Base-by-base conservation (phyloP, 345 rosid species). In the Gossypium australe region DNA sequence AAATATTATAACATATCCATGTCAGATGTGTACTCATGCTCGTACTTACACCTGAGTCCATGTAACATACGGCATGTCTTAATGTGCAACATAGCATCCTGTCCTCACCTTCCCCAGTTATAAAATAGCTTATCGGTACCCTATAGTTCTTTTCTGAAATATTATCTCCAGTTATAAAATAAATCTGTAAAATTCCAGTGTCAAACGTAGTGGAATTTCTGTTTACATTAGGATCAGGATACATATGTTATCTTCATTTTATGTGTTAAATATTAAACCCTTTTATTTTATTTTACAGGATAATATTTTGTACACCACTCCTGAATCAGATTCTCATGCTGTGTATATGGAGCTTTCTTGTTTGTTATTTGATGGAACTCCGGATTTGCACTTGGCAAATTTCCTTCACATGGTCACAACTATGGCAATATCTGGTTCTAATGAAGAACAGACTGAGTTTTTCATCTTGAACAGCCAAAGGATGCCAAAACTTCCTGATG, bases 361-460 rank as follows among this genome's bases (percentile, higher is more conserved):
- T 74, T 78, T 89, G 66, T 88, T 89, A 76, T 89, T 92, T 77
- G 83, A 82, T 34, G 95, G 95, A 22, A 80, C 76, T 79, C 87
- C 94, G 44, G 85, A 94, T 70, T 77, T 89, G 71, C 95, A 86
- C 76, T 64, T 92, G 80, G 97, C 98, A 59, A 92, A 92, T 86
- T 92, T 94, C 76, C 97, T 92, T 83, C 91, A 89, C 79, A 78
- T 91, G 90, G 84, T 94, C 72, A 87, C 87, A 80, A 87, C 90
- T 9, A 89, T 85, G 94, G 88, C 82, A 41, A 90, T 87, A 82
- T 86, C 91, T 71, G 95, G 97, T 29, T 83, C 88, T 77, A 75
- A 82, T 3, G 83, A 85, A 85, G 92, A 88, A 74, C 94, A 94
- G 81, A 82, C 81, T 22, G 95, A 94, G 80, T 78, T 84, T 25